Evolutionary conservation across 2,329 filamentous ascomycete genomes (phyloP).

Genomic region (Hypoxylon rubiginosum): DNA sequence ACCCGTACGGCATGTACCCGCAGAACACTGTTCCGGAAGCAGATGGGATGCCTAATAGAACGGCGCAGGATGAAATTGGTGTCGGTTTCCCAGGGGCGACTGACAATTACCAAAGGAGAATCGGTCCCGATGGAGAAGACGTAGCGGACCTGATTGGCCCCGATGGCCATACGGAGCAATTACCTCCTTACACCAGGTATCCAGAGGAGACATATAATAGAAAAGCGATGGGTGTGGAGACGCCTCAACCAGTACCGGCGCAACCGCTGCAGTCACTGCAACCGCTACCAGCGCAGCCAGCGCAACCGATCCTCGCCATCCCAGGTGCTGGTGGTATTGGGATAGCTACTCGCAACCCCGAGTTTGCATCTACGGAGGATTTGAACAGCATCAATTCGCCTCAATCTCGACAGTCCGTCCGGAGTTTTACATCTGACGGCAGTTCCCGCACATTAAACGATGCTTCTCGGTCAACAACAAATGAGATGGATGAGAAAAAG

Average conservation of each 20-base stretch:
- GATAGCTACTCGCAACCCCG: slow-evolving; percentile 71
- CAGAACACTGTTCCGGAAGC: slow-evolving; percentile 77
- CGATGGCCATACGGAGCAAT: slow-evolving; percentile 88
- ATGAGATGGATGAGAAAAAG: slow-evolving; percentile 61
- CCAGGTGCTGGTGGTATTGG: slow-evolving; percentile 73
- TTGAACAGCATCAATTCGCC: slow-evolving; percentile 58
- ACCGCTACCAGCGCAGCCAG: slow-evolving; percentile 33
- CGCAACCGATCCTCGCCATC: slow-evolving; percentile 53
- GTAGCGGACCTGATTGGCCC: slow-evolving; percentile 88
- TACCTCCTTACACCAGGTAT: slow-evolving; percentile 92
- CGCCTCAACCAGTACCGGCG: slow-evolving; percentile 35
- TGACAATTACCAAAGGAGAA: slow-evolving; percentile 76
- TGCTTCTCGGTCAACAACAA: slow-evolving; percentile 53
- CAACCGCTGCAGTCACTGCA: too few species aligned
- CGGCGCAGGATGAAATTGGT: slow-evolving; percentile 64
- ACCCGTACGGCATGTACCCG: slow-evolving; percentile 88
- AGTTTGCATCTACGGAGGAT: slow-evolving; percentile 71
- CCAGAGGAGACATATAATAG: slow-evolving; percentile 77
- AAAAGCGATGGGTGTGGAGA: slow-evolving; percentile 61
- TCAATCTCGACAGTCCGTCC: slow-evolving; percentile 64
- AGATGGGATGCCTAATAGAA: slow-evolving; percentile 56
- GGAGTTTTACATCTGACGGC: slow-evolving; percentile 64
- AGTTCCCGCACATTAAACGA: slow-evolving; percentile 69
- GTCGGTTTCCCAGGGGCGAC: slow-evolving; percentile 81
- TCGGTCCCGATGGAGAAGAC: slow-evolving; percentile 87